A percentile compares a stretch with the other conserved stretches of the same genome.
phyloP scores from a whole-genome alignment of 2,329 filamentous ascomycete genomes.

The Monilinia aucupariae region DNA sequence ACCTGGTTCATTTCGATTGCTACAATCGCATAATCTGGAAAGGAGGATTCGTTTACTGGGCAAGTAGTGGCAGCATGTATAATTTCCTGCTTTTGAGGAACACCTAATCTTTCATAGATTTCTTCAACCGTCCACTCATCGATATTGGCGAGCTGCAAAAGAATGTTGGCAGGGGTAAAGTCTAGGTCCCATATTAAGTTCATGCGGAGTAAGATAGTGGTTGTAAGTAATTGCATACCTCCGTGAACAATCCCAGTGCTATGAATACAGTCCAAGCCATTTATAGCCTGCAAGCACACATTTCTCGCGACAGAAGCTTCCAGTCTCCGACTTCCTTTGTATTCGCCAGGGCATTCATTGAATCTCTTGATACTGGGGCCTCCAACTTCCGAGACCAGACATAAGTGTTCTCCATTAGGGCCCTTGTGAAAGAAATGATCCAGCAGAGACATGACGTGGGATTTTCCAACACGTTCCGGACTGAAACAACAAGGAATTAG shows the following conservation, averaged over 20 bases:
- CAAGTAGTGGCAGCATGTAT: not conserved
- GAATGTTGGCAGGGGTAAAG: conserved; percentile 23
- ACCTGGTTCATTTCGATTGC: conserved; percentile 22
- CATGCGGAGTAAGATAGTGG: not conserved
- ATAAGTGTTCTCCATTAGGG: conserved; percentile 43
- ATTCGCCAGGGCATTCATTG: conserved; percentile 23
- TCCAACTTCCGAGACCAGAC: conserved; percentile 35
- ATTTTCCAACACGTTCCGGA: conserved; percentile 17
- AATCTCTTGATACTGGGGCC: conserved; percentile 26
- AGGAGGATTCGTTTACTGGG: not conserved
- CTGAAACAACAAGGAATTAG: not conserved
- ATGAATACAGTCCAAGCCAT: conserved; percentile 25
- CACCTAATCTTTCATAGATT: conserved; percentile 21
- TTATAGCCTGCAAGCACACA: conserved; percentile 20
- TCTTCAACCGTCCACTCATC: conserved; percentile 21
- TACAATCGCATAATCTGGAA: conserved; percentile 19
- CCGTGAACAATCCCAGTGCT: conserved; percentile 21
- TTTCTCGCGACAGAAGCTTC: conserved; percentile 21
- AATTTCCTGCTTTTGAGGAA: conserved; percentile 19
- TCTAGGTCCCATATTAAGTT: conserved; percentile 10
- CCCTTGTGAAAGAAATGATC: conserved; percentile 33
- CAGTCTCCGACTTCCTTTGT: conserved; percentile 22
- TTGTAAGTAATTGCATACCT: conserved; percentile 17
- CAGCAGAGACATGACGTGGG: conserved; percentile 23
- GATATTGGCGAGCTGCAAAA: conserved; percentile 23